Percentiles rank a stretch among this genome's conserved stretches.
phyloP scores from a whole-genome alignment of 2,329 filamentous ascomycete genomes.

The Cordyceps javanica region DNA sequence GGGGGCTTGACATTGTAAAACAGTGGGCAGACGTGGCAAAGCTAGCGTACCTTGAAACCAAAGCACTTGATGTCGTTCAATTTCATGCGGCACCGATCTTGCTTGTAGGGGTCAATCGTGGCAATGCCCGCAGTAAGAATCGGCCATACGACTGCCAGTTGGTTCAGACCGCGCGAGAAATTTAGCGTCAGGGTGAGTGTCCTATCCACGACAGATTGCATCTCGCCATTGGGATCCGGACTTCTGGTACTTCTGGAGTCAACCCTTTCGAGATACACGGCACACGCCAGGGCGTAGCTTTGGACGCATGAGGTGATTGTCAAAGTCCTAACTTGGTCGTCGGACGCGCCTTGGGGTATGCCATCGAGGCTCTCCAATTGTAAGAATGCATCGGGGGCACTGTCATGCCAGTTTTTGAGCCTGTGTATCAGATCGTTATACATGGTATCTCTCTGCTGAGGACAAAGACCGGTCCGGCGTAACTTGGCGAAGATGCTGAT shows the following conservation, averaged over 20 bases:
- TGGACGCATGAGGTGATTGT: slow-evolving; percentile 14
- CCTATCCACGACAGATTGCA: not conserved
- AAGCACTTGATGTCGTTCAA: not conserved
- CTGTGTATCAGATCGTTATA: slow-evolving; percentile 11
- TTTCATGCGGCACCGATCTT: not conserved
- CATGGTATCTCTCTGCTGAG: slow-evolving; percentile 10
- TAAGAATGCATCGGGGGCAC: slow-evolving; percentile 13
- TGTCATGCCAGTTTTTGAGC: slow-evolving; percentile 15
- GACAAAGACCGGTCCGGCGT: not conserved
- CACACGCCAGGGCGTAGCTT: slow-evolving; percentile 13
- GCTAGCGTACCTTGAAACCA: not conserved
- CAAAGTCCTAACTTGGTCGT: slow-evolving; percentile 11
- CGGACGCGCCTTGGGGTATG: not conserved
- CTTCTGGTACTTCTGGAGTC: not conserved
- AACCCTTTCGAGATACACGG: slow-evolving; percentile 15
- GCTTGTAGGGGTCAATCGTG: not conserved
- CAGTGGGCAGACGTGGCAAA: not conserved
- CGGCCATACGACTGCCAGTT: slow-evolving; percentile 5
- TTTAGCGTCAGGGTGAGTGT: slow-evolving; percentile 5
- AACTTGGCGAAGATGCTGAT: slow-evolving; percentile 15
- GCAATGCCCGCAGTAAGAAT: not conserved
- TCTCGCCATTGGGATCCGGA: not conserved
- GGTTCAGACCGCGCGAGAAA: slow-evolving; percentile 12
- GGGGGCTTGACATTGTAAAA: not conserved
- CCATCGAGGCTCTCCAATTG: not conserved